Conservation (phyloP, 441 rosid genomes). For the Mallotus repandus region DNA sequence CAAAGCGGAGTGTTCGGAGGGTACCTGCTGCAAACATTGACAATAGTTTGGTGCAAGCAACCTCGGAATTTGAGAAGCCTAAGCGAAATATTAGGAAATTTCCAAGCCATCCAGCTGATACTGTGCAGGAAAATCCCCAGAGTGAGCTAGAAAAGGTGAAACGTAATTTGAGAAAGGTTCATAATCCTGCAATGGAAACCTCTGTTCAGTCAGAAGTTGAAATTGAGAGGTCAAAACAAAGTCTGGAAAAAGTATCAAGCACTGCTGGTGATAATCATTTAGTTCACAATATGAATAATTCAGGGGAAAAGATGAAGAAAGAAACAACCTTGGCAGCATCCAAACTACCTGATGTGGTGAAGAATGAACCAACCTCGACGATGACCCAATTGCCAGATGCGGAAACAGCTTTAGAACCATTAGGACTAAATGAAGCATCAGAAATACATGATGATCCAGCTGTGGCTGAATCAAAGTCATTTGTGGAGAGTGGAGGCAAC, state of each 20-base stretch:
- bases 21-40: constrained; percentile 56
- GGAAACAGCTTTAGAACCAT: constrained; percentile 36
- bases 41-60: constrained; percentile 34
- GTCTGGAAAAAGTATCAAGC: constrained; percentile 43
- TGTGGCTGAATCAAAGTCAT: constrained; percentile 38
- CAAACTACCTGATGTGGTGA: constrained; percentile 21
- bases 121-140: constrained; percentile 64
- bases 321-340: constrained; percentile 15
- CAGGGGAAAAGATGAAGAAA: constrained; percentile 42
- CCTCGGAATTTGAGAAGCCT: constrained; percentile 67
- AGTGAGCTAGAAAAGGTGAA: constrained; percentile 88
- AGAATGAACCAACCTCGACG: constrained; percentile 32
- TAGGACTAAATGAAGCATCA: constrained; percentile 37
- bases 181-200: constrained; percentile 62
- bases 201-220: constrained; percentile 55
- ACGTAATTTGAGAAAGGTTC: constrained; percentile 84
- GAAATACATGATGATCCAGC: constrained; percentile 35
- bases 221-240: constrained; percentile 57
- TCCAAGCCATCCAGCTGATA: constrained; percentile 50
- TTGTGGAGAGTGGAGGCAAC: constrained; percentile 31
- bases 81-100: constrained; percentile 62
- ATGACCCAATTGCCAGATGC: constrained; percentile 33
- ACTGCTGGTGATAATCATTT: constrained; percentile 32
- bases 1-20: constrained; percentile 65
- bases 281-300: constrained; percentile 32